These are phyloP conservation scores for Aspergillus ustus DNA, from an alignment of 2,329 filamentous ascomycete genomes.

Conservation along the genomic window DNA sequence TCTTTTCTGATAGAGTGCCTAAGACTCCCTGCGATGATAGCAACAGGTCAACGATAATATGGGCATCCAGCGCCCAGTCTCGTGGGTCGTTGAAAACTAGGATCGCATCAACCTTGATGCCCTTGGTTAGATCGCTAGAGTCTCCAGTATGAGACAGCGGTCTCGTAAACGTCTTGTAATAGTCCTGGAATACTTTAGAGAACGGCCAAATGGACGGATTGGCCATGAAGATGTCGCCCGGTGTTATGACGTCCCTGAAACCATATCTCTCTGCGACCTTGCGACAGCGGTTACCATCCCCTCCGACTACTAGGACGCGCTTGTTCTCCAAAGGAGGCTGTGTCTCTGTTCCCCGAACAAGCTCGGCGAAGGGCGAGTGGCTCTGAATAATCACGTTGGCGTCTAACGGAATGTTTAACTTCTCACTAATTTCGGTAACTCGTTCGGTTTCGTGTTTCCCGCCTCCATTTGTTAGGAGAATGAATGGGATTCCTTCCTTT, in stretches of 20 bases:
- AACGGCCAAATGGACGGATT: conserved; percentile 85
- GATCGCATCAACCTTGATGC: conserved; percentile 82
- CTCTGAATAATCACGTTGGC: conserved; percentile 80
- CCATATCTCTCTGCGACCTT: conserved; percentile 76
- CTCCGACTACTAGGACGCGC: conserved; percentile 76
- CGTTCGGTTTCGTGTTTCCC: conserved; percentile 79
- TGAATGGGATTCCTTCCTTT: conserved; percentile 79
- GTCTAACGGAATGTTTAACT: conserved; percentile 67
- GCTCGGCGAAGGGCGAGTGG: conserved; percentile 83
- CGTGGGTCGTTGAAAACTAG: conserved; percentile 95
- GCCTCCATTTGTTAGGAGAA: conserved; percentile 94
- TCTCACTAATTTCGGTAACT: conserved; percentile 69
- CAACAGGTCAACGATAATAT: conserved; percentile 82
- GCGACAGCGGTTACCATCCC: conserved; percentile 69
- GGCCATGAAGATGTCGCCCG: conserved; percentile 77
- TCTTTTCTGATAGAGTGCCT: conserved; percentile 77
- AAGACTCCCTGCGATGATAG: conserved; percentile 78
- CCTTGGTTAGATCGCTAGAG: conserved; percentile 49
- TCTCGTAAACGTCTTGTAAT: conserved; percentile 59
- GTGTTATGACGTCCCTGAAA: conserved; percentile 81
- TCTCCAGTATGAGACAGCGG: conserved; percentile 43
- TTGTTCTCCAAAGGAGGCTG: conserved; percentile 61
- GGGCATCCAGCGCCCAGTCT: conserved; percentile 91
- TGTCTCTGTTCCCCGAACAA: conserved; percentile 64
- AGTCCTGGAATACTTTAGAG: conserved; percentile 65